Base-by-base conservation (phyloP, 352 stramenopile genomes). In the Phytophthora melonis region DNA sequence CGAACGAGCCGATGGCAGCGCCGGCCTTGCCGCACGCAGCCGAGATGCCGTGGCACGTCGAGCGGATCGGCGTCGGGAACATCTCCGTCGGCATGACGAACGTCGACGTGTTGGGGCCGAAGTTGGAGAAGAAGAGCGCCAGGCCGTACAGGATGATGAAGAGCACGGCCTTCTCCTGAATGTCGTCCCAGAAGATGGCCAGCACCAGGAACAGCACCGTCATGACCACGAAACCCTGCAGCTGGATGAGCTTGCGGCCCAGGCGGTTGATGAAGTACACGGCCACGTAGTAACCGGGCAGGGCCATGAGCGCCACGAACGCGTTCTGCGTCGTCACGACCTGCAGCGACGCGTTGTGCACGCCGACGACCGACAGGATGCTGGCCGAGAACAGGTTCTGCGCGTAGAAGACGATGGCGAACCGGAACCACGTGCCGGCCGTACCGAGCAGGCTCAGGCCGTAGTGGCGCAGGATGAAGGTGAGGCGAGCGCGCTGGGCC, bases 31-130 rank as follows among this genome's bases (percentile, higher is more conserved):
- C 94, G 57, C 75, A 73, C 3, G 91, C 89, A 13, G 94, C 94
- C 10, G 91, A 97, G 66, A 98, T 89, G 14, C 93, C 93, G 76
- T 98, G 91, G 67, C 90, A 96, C 39, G 89, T 90, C 23, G 87
- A 94, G 16, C 93, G 84, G 69, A 97, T 93, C 52, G 93, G 82
- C 8, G 93, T 98, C 7, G 83, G 83, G 66, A 84, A 89, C 62
- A 97, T 93, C 76, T 98, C 94, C 0, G 93, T 92, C 0, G 93
- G 92, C 78, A 98, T 86, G 18, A 98, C 86, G 76, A 97, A 97
- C 6, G 90, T 97, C 30, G 91, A 93, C 58, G 76, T 86, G 74
- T 96, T 96, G 30, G 91, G 90, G 0, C 91, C 91, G 65, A 97
- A 97, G 72, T 97, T 95, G 55, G 87, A 87, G 68, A 93, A 93